These are phyloP conservation scores for Beauveria sp. DNA, from an alignment of 2,329 filamentous ascomycete species.

Conservation along the genomic window DNA sequence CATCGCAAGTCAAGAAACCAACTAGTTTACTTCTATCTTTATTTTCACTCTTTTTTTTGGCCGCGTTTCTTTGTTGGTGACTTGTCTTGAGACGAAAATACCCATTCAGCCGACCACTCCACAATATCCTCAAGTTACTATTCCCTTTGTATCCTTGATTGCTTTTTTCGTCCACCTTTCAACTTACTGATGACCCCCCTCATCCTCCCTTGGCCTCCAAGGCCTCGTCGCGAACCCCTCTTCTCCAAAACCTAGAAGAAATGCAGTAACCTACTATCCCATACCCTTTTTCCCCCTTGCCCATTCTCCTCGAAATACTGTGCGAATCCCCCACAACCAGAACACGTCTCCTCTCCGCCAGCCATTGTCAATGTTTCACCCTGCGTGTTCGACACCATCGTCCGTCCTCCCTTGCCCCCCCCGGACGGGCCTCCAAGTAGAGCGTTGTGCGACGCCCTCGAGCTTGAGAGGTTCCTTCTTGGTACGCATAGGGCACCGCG, in stretches of 20 bases:
- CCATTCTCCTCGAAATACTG: too few relatives aligned
- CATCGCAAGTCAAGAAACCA: too few relatives aligned
- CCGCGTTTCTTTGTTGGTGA: too few relatives aligned
- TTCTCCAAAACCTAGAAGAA: not conserved
- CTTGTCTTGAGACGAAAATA: too few relatives aligned
- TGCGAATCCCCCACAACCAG: too few relatives aligned
- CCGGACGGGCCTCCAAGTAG: not conserved
- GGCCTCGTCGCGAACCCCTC: not conserved
- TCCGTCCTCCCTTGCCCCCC: not conserved
- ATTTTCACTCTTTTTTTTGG: too few relatives aligned
- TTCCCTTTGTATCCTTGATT: not conserved
- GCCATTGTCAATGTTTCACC: not conserved
- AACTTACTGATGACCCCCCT: not conserved
- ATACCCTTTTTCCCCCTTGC: not conserved
- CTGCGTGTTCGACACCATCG: not conserved
- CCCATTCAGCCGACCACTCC: too few relatives aligned
- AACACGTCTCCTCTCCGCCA: not conserved
- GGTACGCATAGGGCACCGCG: too few relatives aligned
- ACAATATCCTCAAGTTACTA: too few relatives aligned
- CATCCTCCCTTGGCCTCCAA: constrained; percentile 2
- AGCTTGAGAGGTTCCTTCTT: not conserved
- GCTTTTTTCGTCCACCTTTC: not conserved
- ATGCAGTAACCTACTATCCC: not conserved
- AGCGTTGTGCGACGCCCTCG: too few relatives aligned
- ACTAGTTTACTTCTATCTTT: too few relatives aligned